A percentile compares a stretch with the other conserved stretches of the same genome.
phyloP scores from a whole-genome alignment of 2,329 filamentous ascomycete genomes.

The Ophiostoma ips region DNA sequence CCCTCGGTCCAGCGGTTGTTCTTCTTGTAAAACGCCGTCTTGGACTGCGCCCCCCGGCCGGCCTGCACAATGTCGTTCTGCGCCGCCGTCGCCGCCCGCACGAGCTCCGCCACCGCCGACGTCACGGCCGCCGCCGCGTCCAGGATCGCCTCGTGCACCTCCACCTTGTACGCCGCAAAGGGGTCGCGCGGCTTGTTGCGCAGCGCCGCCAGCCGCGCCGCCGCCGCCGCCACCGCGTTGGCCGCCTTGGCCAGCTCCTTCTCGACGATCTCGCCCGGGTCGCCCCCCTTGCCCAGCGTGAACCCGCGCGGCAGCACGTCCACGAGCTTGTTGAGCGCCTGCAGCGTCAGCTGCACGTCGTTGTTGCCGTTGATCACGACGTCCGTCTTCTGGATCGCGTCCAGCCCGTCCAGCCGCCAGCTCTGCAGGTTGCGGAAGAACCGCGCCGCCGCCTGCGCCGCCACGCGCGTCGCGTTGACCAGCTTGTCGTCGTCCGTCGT shows the following conservation, averaged over 20 bases:
- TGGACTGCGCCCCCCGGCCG: conserved; percentile 72
- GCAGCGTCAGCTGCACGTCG: conserved; percentile 86
- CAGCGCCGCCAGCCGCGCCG: conserved; percentile 76
- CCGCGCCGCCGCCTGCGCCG: conserved; percentile 74
- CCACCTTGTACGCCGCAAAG: conserved; percentile 91
- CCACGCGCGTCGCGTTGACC: conserved; percentile 66
- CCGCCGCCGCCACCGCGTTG: conserved; percentile 85
- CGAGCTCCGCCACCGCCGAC: conserved; percentile 82
- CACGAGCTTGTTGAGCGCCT: conserved; percentile 84
- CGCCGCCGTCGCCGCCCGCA: conserved; percentile 83
- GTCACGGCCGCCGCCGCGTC: conserved; percentile 89
- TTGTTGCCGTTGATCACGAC: conserved; percentile 97
- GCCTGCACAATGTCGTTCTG: conserved; percentile 96
- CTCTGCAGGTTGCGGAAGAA: conserved; percentile 94
- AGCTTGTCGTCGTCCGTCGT: conserved; percentile 94
- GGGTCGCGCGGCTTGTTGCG: conserved; percentile 94
- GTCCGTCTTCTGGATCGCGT: conserved; percentile 84
- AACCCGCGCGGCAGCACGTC: conserved; percentile 85
- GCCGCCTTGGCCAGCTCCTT: conserved; percentile 84
- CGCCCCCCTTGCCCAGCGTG: conserved; percentile 67
- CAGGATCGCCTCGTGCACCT: conserved; percentile 88
- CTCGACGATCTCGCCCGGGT: conserved; percentile 87
- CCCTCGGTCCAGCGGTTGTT: conserved; percentile 99
- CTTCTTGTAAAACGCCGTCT: conserved; percentile 98
- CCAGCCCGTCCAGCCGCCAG: conserved; percentile 82